phyloP scores from a whole-genome alignment of 768 basidiomycete species.

The Filobasidium floriforme region DNA sequence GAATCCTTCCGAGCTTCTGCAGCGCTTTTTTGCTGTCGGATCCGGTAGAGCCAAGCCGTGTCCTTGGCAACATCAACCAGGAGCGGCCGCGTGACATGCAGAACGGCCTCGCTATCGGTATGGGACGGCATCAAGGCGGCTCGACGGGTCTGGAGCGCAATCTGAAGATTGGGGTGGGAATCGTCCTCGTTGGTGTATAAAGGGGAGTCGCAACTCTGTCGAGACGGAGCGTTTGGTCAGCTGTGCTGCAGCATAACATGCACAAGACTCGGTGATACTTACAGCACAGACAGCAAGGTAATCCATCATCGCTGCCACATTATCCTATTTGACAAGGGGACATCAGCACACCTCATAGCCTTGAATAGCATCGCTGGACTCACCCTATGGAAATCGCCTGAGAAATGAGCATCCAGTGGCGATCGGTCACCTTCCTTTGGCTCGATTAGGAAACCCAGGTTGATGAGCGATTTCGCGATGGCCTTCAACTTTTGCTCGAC shows the following conservation, averaged over 20 bases:
- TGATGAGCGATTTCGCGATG: constrained; percentile 18
- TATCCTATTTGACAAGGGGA: background rate
- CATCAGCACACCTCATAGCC: background rate
- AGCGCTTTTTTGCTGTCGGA: background rate
- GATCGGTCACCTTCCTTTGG: constrained; percentile 1
- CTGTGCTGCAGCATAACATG: background rate
- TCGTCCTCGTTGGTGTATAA: background rate
- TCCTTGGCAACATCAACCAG: constrained; percentile 1
- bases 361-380: background rate
- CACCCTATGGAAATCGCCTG: background rate
- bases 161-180: background rate
- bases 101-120: background rate
- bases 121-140: background rate
- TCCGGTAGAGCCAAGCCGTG: background rate
- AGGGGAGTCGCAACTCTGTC: background rate
- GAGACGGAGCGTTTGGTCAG: background rate
- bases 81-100: background rate
- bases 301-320: constrained; percentile 2
- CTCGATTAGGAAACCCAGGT: constrained; percentile 16
- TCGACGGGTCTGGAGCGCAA: background rate
- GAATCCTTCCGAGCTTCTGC: background rate
- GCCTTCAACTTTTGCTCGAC: constrained; percentile 13
- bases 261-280: background rate
- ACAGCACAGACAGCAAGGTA: constrained; percentile 1
- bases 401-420: background rate